phyloP scores from a whole-genome alignment of 2,329 filamentous ascomycete species.

The Alternaria sp. region DNA sequence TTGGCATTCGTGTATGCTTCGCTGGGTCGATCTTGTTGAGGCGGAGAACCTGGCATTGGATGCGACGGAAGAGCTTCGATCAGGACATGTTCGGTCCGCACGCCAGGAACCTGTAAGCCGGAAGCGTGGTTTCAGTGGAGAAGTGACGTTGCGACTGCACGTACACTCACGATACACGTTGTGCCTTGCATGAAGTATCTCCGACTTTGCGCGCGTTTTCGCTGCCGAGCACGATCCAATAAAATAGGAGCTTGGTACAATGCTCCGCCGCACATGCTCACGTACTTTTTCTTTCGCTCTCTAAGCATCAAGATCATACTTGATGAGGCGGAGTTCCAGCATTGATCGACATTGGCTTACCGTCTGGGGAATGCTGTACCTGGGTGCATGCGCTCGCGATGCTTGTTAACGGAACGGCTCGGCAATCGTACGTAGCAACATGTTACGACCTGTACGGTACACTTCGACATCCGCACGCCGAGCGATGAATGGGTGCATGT shows the following conservation, averaged over 20 bases:
- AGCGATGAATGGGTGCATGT: too few species aligned
- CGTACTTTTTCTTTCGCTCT: background rate
- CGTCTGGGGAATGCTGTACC: background rate
- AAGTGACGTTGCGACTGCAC: background rate
- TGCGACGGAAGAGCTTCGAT: background rate
- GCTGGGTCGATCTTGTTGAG: background rate
- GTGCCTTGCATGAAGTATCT: background rate
- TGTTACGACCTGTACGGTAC: background rate
- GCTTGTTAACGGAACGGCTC: background rate
- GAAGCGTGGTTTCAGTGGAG: background rate
- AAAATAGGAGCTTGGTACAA: background rate
- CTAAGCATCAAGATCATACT: background rate
- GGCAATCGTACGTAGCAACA: background rate
- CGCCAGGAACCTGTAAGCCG: background rate
- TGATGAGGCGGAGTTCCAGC: background rate
- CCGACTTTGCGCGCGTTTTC: too few species aligned
- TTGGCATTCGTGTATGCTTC: background rate
- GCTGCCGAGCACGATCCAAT: background rate
- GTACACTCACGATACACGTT: background rate
- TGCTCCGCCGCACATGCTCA: background rate
- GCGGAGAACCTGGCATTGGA: background rate
- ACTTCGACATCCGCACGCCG: too few species aligned
- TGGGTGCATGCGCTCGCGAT: background rate
- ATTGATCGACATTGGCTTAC: background rate
- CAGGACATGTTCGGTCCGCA: background rate